Base-by-base conservation (phyloP, 352 stramenopile genomes). In the Globisporangium abappressorium region DNA sequence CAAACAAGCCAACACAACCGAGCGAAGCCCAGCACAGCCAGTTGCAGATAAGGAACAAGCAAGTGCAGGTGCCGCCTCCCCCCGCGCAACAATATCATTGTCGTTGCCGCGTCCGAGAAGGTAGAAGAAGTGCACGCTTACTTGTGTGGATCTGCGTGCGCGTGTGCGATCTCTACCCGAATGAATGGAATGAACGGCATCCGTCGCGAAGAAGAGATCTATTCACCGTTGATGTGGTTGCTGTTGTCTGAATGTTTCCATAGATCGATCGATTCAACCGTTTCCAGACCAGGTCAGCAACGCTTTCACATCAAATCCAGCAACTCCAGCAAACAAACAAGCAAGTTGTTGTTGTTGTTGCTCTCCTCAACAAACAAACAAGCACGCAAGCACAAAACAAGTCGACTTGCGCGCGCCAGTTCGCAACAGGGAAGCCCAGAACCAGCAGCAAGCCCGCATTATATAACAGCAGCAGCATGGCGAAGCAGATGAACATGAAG, bases 41-140 rank as follows among this genome's bases (percentile, higher is more conserved):
- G 56, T 62, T 51, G 20, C 56, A n/a, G 56, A 62, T 47, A 46
- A 47, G 30, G 56, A 62, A 46, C 55, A 61, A 61, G 55, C 18
- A 38, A 61, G 56, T n/a, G 56, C 56, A 61, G 30, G 56, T 36
- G 56, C 47, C 20, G 30, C 20, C 55, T 3, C n/a, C 20, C 8
- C 7, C n/a, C 20, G 8, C 20, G n/a, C 47, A 24, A 41, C 18
- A 26, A 46, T 9, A 41, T 5, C 56, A 47, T 60, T 60, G 28
- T 26, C 43, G 28, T 28, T 22, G 55, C 55, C n/a, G 33, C 56
- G 11, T 34, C 20, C 20, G 18, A 61, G 55, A 47, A 61, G 56
- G 56, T 61, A 61, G 56, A 61, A 61, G 33, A 33, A 43, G 20
- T 20, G 55, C 55, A 20, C 33, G 55, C 33, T 47, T 5, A 22